Evolutionary conservation across 1,284 basidiomycete genomes (phyloP).

Genomic region (Ceratobasidium sp.): DNA sequence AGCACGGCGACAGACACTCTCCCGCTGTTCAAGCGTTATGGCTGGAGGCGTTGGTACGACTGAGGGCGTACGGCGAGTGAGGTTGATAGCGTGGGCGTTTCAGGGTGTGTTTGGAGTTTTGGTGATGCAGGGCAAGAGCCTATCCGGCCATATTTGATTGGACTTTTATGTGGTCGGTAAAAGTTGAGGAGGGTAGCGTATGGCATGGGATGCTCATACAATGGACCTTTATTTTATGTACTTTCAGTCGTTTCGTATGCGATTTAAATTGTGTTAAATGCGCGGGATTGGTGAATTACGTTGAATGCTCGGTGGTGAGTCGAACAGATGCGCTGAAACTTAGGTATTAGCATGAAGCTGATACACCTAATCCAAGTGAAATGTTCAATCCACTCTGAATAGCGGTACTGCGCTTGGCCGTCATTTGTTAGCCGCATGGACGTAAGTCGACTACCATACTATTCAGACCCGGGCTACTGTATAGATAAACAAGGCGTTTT

Average conservation of each 20-base stretch:
- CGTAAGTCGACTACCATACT: too few relatives aligned
- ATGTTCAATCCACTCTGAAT: too few relatives aligned
- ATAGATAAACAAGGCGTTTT: too few relatives aligned
- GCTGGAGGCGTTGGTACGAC: not conserved
- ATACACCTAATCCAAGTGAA: too few relatives aligned
- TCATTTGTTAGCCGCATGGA: too few relatives aligned
- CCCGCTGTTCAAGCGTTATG: not conserved
- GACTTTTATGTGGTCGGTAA: not conserved
- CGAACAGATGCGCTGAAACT: too few relatives aligned
- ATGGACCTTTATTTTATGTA: conserved; percentile 37
- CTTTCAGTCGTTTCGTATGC: not conserved
- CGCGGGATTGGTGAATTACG: too few relatives aligned
- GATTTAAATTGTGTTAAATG: not conserved
- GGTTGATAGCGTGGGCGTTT: not conserved
- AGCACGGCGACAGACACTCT: not conserved
- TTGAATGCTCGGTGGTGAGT: too few relatives aligned
- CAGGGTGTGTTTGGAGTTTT: not conserved
- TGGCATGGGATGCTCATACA: not conserved
- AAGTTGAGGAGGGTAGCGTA: not conserved
- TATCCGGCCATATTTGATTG: not conserved
- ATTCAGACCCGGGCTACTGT: too few relatives aligned
- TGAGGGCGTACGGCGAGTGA: not conserved
- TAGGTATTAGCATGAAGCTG: too few relatives aligned
- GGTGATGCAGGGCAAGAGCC: not conserved
- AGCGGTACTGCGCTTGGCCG: too few relatives aligned